Evolutionary conservation across 306 rosid species (phyloP).

Genomic region (Trifolium fragiferum): DNA sequence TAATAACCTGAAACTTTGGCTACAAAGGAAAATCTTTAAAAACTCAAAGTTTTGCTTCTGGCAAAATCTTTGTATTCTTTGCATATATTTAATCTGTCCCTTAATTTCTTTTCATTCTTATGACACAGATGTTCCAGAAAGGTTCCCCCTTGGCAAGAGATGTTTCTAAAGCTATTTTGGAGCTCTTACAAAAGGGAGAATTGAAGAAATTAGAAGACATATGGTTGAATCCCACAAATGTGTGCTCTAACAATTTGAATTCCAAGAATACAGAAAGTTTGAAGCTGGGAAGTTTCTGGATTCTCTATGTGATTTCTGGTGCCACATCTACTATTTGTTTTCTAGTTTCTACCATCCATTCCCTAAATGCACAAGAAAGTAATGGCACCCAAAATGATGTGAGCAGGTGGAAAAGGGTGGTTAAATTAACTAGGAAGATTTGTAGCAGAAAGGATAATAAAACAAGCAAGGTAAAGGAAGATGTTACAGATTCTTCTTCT

Average conservation of each 20-base stretch:
- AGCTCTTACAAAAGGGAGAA: constrained; percentile 52
- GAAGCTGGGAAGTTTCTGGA: constrained; percentile 60
- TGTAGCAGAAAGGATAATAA: constrained; percentile 22
- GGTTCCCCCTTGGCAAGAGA: constrained; percentile 77
- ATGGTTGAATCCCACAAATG: constrained; percentile 45
- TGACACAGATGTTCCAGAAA: constrained; percentile 67
- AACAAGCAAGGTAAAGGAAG: not conserved
- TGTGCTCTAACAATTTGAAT: constrained; percentile 36
- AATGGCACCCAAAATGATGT: constrained; percentile 7
- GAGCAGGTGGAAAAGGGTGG: constrained; percentile 30
- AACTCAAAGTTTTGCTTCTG: no score
- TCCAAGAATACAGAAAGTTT: constrained; percentile 40
- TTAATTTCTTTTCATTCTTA: constrained; percentile 1
- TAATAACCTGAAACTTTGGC: not conserved
- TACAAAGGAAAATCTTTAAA: not conserved
- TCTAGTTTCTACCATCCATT: constrained; percentile 41
- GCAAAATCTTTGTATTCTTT: not conserved
- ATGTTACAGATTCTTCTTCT: constrained; percentile 28
- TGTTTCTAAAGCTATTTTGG: constrained; percentile 59
- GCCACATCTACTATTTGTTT: constrained; percentile 58
- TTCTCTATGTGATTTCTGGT: constrained; percentile 60
- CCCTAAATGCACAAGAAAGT: constrained; percentile 17
- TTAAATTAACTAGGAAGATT: constrained; percentile 34
- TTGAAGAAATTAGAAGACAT: constrained; percentile 44
- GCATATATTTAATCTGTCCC: not conserved